Base-by-base conservation (phyloP, 2,329 filamentous ascomycete species). In the Metarhizium humberi region DNA sequence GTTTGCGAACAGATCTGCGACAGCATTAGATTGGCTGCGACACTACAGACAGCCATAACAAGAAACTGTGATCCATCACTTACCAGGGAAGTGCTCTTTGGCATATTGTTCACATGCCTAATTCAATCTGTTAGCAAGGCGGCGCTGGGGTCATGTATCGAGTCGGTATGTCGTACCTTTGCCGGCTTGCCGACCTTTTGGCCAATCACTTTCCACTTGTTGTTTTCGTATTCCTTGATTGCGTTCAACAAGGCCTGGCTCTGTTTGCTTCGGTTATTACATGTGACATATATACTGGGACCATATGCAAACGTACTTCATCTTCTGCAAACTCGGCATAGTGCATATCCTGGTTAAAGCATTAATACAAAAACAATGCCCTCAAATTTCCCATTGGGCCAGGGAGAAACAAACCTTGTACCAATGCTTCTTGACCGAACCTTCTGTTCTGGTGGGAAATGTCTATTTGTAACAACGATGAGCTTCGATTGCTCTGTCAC, bases 351-450 rank as follows among this genome's bases (percentile, higher is more conserved):
- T 94, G 10, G 8, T 30, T 8, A 29, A 6, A 7, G 34, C 18
- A 52, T 38, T 25, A 45, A 34, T 8, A 29, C 42, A 40, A 36
- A 65, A 58, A n/a, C 14, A 45, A 45, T 20, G 10, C 7, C 45
- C 7, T 8, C 45, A 2, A 5, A 3, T 47, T 10, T 25, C 45
- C 13, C 25, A 8, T 16, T 48, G 11, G 25, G 10, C 14, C 25
- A 10, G n/a, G 32, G 14, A n/a, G 20, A 47, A 52, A 50, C 73
- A 55, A 76, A 90, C 90, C 81, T 97, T 97, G 73, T 99, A 97
- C 92, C 94, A 99, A 71, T 99, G 94, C 75, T 97, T 99, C 79
- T 97, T 99, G 25, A 99, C 94, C 66, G 92, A 96, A 7, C 94
- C 94, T 74, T 99, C 94, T 46, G 94, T 99, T 65, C 94, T 82